Conservation (phyloP, 192 early-diverging fungal species). For the Gonapodya prolifera region DNA sequence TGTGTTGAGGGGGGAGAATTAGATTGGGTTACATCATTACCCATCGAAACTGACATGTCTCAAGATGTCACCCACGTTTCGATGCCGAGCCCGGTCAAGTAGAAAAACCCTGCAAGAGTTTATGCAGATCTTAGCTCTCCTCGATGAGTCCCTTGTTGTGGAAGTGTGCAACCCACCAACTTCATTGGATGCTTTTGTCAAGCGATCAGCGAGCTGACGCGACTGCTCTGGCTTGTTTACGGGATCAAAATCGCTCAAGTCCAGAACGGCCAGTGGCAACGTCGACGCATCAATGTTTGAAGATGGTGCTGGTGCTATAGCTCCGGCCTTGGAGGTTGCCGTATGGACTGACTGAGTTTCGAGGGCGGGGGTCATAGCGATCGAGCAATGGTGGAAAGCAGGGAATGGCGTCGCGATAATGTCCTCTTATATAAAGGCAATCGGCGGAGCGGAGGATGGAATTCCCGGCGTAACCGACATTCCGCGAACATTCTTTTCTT, state of each 20-base stretch:
- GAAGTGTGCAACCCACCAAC: background rate
- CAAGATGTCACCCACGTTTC: background rate
- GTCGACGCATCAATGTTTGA: background rate
- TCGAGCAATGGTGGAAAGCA: no score
- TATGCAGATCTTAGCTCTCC: no score
- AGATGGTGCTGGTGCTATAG: background rate
- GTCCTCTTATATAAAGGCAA: no score
- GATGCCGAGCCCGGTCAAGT: background rate
- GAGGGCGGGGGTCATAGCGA: background rate
- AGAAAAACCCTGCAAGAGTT: background rate
- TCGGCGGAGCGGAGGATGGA: no score
- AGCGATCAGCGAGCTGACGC: background rate
- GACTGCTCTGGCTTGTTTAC: background rate
- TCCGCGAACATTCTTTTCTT: no score
- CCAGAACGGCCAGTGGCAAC: background rate
- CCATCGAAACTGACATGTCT: no score
- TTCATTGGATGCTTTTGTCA: background rate
- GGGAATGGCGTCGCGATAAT: no score
- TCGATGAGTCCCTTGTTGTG: no score
- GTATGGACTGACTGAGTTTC: background rate
- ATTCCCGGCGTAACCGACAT: no score
- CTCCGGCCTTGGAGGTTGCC: background rate
- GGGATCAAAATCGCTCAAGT: background rate
- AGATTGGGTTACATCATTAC: no score
- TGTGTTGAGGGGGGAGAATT: no score